These are phyloP conservation scores for Anthoceros angustus DNA, from an alignment of 225 moss, liverwort and hornwort species.

Conservation along the genomic window DNA sequence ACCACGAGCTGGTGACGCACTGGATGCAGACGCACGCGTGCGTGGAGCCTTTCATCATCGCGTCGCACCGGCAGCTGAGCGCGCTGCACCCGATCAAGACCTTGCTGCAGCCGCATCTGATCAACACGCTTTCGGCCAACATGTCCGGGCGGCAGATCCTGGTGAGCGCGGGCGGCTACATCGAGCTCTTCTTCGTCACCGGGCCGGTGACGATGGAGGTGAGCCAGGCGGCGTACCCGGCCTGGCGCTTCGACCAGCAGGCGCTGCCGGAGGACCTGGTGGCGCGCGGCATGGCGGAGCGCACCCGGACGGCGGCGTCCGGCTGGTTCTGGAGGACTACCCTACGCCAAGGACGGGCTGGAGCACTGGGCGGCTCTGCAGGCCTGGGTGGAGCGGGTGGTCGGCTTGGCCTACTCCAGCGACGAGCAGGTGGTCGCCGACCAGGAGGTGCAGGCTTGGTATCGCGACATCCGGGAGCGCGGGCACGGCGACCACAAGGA, in stretches of 20 bases:
- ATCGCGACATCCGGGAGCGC: constrained; percentile 4
- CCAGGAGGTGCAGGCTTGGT: constrained; percentile 2
- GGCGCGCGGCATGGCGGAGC: constrained; percentile 1
- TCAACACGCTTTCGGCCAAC: constrained; percentile 53
- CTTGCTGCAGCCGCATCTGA: constrained; percentile 37
- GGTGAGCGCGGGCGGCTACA: constrained; percentile 49
- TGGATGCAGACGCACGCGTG: constrained; percentile 56
- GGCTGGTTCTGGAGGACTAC: background rate
- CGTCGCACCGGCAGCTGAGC: constrained; percentile 52
- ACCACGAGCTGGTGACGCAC: constrained; percentile 56
- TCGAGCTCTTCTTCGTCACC: constrained; percentile 54
- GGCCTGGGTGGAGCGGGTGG: background rate
- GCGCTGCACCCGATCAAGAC: constrained; percentile 41
- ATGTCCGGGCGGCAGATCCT: constrained; percentile 49
- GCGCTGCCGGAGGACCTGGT: constrained; percentile 10
- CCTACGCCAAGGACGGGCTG: constrained; percentile 4
- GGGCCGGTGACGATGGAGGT: constrained; percentile 43
- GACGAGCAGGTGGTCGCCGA: background rate
- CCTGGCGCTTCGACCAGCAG: constrained; percentile 43
- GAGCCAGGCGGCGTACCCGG: constrained; percentile 41
- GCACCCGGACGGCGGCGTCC: background rate
- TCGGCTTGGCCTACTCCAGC: background rate
- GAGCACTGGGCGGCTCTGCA: background rate
- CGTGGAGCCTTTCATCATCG: constrained; percentile 39
- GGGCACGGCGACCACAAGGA: background rate